These are phyloP conservation scores for Fusarium phyllophilum DNA, from an alignment of 2,329 filamentous ascomycete species.

Conservation along the genomic window DNA sequence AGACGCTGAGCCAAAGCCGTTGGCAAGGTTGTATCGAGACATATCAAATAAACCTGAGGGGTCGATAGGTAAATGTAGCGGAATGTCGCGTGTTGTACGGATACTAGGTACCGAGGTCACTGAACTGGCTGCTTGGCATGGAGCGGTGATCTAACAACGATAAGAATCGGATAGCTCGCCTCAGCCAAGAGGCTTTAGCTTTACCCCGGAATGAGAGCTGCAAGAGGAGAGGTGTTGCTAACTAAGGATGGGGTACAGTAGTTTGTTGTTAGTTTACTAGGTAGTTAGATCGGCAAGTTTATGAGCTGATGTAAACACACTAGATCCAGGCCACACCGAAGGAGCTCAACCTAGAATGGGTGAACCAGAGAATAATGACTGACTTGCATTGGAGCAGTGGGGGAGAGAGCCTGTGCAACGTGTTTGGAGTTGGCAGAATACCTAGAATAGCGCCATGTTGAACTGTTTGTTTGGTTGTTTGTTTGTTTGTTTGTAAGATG, in stretches of 20 bases:
- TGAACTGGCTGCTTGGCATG: slow-evolving; percentile 9
- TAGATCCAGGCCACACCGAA: neutral
- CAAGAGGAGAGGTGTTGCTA: neutral
- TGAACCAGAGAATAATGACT: neutral
- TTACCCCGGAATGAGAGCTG: slow-evolving; percentile 6
- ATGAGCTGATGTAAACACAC: neutral
- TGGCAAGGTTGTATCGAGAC: neutral
- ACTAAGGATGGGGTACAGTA: neutral
- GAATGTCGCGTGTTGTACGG: no score
- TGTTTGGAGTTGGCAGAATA: neutral
- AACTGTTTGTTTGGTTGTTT: neutral
- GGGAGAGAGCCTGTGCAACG: neutral
- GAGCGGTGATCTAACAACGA: slow-evolving; percentile 17
- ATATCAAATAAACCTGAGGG: neutral
- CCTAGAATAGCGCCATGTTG: neutral
- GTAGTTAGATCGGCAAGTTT: neutral
- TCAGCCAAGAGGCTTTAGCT: slow-evolving; percentile 1
- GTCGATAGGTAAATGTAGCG: no score
- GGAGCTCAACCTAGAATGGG: neutral
- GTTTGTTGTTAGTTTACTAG: neutral
- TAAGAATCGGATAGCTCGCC: neutral
- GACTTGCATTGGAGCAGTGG: neutral
- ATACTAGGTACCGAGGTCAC: neutral
- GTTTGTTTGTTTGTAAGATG: neutral
- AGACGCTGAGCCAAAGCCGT: neutral